Conservation (phyloP, 2,329 filamentous ascomycete genomes). For the Knoxdaviesia proteae region DNA sequence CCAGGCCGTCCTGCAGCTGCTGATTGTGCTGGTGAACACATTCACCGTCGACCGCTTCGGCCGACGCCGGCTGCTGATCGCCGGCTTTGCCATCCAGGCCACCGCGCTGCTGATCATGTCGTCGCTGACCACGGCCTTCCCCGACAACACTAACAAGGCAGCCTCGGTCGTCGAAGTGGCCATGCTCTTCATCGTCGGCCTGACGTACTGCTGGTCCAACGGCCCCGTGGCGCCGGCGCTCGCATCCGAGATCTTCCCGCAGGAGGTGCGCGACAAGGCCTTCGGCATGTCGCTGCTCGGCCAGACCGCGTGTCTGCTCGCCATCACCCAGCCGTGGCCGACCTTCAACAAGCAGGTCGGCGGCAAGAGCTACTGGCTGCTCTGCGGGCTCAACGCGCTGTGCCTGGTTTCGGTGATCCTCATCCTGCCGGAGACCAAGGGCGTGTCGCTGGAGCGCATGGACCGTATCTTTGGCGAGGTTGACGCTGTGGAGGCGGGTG, state of each 20-base stretch:
- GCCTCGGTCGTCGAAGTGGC: constrained; percentile 18
- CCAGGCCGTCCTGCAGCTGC: constrained; percentile 15
- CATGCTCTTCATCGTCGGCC: constrained; percentile 20
- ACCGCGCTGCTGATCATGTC: constrained; percentile 10
- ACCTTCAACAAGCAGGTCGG: constrained; percentile 16
- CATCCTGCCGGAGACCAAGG: constrained; percentile 15
- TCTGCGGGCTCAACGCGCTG: constrained; percentile 16
- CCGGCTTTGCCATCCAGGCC: too few relatives aligned
- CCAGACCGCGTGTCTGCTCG: constrained; percentile 16
- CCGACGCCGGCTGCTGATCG: constrained; percentile 13
- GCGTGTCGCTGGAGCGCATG: constrained; percentile 14
- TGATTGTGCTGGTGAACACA: constrained; percentile 18
- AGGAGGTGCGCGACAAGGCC: constrained; percentile 18
- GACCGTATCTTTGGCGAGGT: constrained; percentile 14
- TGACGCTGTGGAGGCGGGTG: constrained; percentile 16
- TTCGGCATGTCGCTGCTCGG: constrained; percentile 14
- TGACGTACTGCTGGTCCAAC: constrained; percentile 20
- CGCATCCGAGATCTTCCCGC: constrained; percentile 18
- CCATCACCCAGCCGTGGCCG: constrained; percentile 19
- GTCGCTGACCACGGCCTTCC: constrained; percentile 16
- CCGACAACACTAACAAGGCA: constrained; percentile 14
- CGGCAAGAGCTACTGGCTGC: constrained; percentile 16
- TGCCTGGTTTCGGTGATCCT: constrained; percentile 8
- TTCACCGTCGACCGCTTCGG: constrained; percentile 17
- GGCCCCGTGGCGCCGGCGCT: constrained; percentile 16